Evolutionary conservation across 2,329 filamentous ascomycete species (phyloP).

Genomic region (Metarhizium robertsii): DNA sequence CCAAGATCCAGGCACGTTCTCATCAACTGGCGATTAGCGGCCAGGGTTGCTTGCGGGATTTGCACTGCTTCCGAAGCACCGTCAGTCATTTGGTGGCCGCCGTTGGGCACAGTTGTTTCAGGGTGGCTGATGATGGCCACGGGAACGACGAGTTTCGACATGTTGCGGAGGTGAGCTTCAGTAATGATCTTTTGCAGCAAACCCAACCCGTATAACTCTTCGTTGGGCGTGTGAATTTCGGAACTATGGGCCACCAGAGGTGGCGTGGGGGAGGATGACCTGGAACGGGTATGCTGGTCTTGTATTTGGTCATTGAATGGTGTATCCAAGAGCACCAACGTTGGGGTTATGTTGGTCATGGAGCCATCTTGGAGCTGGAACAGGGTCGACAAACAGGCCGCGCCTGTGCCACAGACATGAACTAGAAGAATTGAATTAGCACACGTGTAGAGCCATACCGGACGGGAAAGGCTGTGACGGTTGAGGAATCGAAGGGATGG

Average conservation of each 20-base stretch:
- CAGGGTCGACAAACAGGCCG: constrained; percentile 42
- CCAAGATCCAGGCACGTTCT: constrained; percentile 75
- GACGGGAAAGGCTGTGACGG: background rate
- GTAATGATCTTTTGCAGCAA: constrained; percentile 48
- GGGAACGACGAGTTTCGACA: constrained; percentile 47
- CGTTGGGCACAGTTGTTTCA: constrained; percentile 15
- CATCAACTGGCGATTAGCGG: constrained; percentile 35
- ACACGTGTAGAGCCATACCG: background rate
- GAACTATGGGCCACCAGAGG: constrained; percentile 22
- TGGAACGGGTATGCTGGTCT: constrained; percentile 22
- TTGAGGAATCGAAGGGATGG: background rate
- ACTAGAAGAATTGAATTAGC: constrained; percentile 29
- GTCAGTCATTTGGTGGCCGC: constrained; percentile 25
- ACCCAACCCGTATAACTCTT: constrained; percentile 45
- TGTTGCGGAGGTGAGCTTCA: constrained; percentile 45
- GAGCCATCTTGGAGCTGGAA: constrained; percentile 43
- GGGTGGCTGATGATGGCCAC: constrained; percentile 42
- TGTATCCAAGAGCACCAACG: constrained; percentile 47
- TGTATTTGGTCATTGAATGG: constrained; percentile 39
- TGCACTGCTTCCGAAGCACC: constrained; percentile 26
- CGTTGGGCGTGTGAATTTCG: constrained; percentile 33
- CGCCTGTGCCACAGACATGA: constrained; percentile 43
- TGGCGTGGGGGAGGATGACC: constrained; percentile 37
- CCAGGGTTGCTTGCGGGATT: constrained; percentile 16
- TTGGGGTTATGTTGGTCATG: constrained; percentile 43